These are phyloP conservation scores for Candida nitratophila DNA, from an alignment of 805 yeast species.

Conservation along the genomic window DNA sequence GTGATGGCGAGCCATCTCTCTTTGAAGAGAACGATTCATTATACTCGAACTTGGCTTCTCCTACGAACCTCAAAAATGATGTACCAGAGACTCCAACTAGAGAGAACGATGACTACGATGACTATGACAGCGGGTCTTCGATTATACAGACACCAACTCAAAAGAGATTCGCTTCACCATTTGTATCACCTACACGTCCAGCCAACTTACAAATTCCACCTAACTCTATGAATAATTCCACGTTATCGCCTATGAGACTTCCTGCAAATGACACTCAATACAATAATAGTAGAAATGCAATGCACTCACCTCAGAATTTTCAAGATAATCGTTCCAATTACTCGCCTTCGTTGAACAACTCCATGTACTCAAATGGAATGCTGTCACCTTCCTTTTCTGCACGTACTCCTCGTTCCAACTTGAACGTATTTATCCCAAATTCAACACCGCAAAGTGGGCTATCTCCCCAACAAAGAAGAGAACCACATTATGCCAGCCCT, in stretches of 20 bases:
- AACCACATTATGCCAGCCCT: constrained; percentile 10
- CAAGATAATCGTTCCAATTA: not conserved
- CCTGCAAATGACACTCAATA: not conserved
- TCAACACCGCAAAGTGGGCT: not conserved
- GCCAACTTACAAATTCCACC: not conserved
- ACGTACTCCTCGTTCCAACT: not conserved
- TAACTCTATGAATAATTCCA: not conserved
- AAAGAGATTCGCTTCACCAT: not conserved
- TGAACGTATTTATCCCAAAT: not conserved
- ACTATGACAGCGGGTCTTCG: not conserved
- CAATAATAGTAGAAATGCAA: not conserved
- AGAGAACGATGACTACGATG: not conserved
- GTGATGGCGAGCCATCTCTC: not conserved
- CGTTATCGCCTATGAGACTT: not conserved
- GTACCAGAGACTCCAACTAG: not conserved
- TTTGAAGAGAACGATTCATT: constrained; percentile 6
- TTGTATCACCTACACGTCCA: not conserved
- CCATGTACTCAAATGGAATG: not conserved
- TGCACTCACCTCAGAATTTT: not conserved
- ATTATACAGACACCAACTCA: constrained; percentile 1
- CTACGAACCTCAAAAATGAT: constrained; percentile 3
- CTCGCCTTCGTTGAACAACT: not conserved
- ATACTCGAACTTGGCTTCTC: constrained; percentile 9
- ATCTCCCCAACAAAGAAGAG: not conserved
- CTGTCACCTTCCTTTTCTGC: not conserved